These are phyloP conservation scores for Neurospora cerealis DNA, from an alignment of 495 filamentous ascomycete genomes.

Conservation along the genomic window DNA sequence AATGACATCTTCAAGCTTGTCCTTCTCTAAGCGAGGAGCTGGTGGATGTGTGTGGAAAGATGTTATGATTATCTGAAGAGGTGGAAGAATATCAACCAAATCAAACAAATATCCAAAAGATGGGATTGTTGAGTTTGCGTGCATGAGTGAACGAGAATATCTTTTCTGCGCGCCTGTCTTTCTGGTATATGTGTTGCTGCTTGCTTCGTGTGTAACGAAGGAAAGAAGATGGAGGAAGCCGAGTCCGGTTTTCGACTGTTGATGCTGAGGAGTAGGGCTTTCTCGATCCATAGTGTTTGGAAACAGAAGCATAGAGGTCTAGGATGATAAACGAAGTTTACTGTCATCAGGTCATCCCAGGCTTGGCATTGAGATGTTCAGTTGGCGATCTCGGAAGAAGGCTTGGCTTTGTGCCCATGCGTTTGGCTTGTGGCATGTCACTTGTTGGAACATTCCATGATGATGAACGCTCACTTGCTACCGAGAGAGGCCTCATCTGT, in stretches of 20 bases:
- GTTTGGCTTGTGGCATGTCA: background rate
- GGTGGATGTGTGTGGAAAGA: background rate
- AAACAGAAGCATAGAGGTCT: background rate
- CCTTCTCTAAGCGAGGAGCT: constrained; percentile 35
- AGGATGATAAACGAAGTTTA: background rate
- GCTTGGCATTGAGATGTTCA: background rate
- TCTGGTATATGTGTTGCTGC: background rate
- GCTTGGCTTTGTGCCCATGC: background rate
- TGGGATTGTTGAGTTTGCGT: background rate
- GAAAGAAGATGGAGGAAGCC: background rate
- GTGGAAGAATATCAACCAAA: background rate
- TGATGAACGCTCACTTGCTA: background rate
- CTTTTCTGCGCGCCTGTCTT: background rate
- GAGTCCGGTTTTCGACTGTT: background rate
- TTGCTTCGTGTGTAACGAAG: background rate
- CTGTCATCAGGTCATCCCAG: background rate
- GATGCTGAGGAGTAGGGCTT: background rate
- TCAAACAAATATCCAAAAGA: background rate
- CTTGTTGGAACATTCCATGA: background rate
- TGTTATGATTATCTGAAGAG: background rate
- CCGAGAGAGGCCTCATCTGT: background rate
- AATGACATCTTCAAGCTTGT: constrained; percentile 90
- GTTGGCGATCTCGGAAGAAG: background rate
- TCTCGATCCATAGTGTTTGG: background rate
- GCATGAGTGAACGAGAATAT: background rate